A percentile compares a stretch with the other conserved stretches of the same genome.
Evolutionary conservation across 495 filamentous ascomycete species (phyloP).

Genomic region (Xylaria bambusicola): DNA sequence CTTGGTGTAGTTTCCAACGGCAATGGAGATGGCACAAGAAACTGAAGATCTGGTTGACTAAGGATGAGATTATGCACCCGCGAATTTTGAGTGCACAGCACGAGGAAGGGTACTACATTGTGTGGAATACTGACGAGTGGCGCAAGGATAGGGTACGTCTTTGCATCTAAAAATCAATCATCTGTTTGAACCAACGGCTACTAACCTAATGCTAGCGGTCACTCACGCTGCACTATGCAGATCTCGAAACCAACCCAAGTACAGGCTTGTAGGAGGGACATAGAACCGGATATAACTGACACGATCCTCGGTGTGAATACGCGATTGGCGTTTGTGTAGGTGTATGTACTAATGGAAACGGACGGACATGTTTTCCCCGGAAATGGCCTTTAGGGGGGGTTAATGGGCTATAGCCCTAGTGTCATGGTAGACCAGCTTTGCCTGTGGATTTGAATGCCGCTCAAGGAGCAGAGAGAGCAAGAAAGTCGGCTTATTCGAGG

Average conservation of each 20-base stretch:
- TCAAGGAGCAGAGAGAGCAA: conserved; percentile 12
- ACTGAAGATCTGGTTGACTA: conserved; percentile 85
- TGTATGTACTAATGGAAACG: conserved; percentile 12
- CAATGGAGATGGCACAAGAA: conserved; percentile 95
- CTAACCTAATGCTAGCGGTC: conserved; percentile 57
- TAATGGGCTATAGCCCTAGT: not conserved
- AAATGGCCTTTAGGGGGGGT: not conserved
- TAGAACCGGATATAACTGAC: conserved; percentile 2
- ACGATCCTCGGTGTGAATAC: conserved; percentile 9
- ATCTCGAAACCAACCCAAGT: conserved; percentile 57
- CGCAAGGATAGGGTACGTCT: conserved; percentile 74
- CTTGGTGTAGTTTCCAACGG: conserved; percentile 51
- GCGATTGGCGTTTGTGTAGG: conserved; percentile 14
- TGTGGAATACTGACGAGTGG: conserved; percentile 87
- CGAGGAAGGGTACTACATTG: conserved; percentile 85
- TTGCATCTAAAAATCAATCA: not conserved
- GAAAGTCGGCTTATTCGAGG: conserved; percentile 13
- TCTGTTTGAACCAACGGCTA: not conserved
- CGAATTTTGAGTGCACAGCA: conserved; percentile 64
- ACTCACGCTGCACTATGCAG: conserved; percentile 76
- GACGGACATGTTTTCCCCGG: conserved; percentile 9
- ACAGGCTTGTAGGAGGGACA: conserved; percentile 11
- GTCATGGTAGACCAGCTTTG: conserved; percentile 15
- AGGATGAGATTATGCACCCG: conserved; percentile 75
- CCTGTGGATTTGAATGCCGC: conserved; percentile 18